Conservation (phyloP, 2,329 filamentous ascomycete species). For the Seiridium unicorne region DNA sequence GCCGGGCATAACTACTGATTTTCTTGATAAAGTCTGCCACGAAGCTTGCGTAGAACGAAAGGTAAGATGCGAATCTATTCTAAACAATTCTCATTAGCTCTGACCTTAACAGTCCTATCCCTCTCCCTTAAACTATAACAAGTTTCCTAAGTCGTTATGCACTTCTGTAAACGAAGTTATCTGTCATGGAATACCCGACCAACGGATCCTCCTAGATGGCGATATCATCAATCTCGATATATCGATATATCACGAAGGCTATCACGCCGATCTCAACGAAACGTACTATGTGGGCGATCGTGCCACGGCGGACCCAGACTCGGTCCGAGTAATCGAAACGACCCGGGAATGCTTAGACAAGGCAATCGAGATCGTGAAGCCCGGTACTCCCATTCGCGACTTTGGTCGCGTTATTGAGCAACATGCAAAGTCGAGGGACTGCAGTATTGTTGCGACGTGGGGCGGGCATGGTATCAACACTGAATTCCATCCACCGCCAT, state of each 20-base stretch:
- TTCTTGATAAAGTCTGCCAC: constrained; percentile 93
- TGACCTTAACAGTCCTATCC: constrained; percentile 71
- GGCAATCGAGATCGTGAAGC: constrained; percentile 85
- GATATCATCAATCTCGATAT: constrained; percentile 97
- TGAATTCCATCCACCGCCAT: constrained; percentile 87
- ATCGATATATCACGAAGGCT: constrained; percentile 86
- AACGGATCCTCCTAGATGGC: constrained; percentile 78
- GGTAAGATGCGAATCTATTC: constrained; percentile 49
- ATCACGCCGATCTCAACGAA: constrained; percentile 93
- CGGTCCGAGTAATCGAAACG: constrained; percentile 84
- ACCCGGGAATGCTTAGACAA: constrained; percentile 86
- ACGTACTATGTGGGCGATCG: constrained; percentile 94
- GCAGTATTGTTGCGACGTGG: constrained; percentile 88
- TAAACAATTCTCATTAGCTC: neutral
- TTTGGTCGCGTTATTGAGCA: constrained; percentile 93
- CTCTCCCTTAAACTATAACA: constrained; percentile 86
- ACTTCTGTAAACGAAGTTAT: constrained; percentile 95
- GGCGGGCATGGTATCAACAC: constrained; percentile 92
- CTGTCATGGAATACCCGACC: constrained; percentile 94
- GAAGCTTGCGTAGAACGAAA: constrained; percentile 91
- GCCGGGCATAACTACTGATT: constrained; percentile 94
- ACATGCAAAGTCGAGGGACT: constrained; percentile 76
- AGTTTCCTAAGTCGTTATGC: constrained; percentile 95
- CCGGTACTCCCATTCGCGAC: constrained; percentile 84
- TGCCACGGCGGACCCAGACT: constrained; percentile 74